phyloP scores from a whole-genome alignment of 345 rosid species.

The Eucalyptus shirleyi region DNA sequence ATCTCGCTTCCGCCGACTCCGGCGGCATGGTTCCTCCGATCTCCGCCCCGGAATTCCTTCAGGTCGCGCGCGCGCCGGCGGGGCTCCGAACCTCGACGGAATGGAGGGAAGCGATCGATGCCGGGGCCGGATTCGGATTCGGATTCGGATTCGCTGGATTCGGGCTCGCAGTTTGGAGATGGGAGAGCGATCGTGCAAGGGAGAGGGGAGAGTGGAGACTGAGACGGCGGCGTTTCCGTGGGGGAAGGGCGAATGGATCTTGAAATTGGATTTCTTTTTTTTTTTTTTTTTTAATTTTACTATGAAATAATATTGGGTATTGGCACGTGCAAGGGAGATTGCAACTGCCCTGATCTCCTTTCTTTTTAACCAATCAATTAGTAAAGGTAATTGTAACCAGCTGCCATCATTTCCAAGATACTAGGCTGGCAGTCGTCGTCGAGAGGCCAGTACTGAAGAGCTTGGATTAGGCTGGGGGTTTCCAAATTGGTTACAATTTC shows the following conservation, averaged over 20 bases:
- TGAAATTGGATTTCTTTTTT: neutral
- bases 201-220: neutral
- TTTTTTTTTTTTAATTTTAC: neutral
- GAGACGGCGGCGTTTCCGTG: neutral
- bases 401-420: too few species aligned
- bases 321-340: too few species aligned
- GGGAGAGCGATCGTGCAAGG: neutral
- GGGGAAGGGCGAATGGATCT: neutral
- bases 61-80: neutral
- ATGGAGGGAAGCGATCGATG: neutral
- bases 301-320: neutral
- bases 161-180: neutral
- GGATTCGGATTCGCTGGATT: neutral
- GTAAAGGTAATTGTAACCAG: too few species aligned
- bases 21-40: neutral
- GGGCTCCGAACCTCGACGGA: neutral
- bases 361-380: too few species aligned
- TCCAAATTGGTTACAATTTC: too few species aligned
- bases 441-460: too few species aligned
- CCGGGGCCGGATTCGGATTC: neutral
- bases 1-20: neutral
- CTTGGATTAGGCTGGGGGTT: too few species aligned
- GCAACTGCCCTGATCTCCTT: too few species aligned
- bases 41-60: neutral
- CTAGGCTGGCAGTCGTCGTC: accelerated